Percentiles rank a stretch among this genome's conserved stretches.
phyloP scores from a whole-genome alignment of 2,329 filamentous ascomycete species.

The Trichoderma simmonsii region DNA sequence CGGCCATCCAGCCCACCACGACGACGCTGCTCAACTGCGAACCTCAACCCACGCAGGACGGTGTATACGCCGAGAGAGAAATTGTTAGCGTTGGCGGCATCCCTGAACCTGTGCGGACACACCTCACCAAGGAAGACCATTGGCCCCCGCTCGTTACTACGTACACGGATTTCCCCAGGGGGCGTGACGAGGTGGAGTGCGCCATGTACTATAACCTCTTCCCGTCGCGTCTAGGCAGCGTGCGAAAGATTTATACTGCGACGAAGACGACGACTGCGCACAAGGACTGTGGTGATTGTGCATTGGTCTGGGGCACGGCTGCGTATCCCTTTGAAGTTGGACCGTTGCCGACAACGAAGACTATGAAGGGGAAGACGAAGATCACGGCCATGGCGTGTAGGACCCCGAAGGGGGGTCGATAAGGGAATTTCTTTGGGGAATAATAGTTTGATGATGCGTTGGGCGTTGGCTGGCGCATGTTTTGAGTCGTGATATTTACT shows the following conservation, averaged over 20 bases:
- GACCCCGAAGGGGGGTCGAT: not conserved
- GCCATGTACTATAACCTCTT: not conserved
- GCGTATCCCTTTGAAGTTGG: not conserved
- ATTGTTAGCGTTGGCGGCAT: not conserved
- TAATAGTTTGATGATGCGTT: not conserved
- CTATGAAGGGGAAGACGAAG: not conserved
- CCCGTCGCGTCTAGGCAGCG: not conserved
- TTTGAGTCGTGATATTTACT: not conserved
- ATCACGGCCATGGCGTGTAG: not conserved
- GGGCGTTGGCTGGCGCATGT: not conserved
- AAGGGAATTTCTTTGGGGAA: not conserved
- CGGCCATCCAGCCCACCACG: conserved; percentile 17
- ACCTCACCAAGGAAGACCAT: not conserved
- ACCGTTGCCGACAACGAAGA: not conserved
- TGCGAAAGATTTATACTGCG: not conserved
- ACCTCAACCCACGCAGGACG: not conserved
- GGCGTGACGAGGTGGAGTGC: not conserved
- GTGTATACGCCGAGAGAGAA: not conserved
- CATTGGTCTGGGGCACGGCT: not conserved
- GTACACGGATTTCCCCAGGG: not conserved
- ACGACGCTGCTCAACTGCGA: conserved; percentile 21
- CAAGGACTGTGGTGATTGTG: not conserved
- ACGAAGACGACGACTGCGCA: not conserved
- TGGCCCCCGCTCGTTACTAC: not conserved
- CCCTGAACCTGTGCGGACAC: not conserved